Percentiles rank a stretch among this genome's conserved stretches.
phyloP scores from a whole-genome alignment of 352 stramenopile species.

The Phytophthora tentaculata region DNA sequence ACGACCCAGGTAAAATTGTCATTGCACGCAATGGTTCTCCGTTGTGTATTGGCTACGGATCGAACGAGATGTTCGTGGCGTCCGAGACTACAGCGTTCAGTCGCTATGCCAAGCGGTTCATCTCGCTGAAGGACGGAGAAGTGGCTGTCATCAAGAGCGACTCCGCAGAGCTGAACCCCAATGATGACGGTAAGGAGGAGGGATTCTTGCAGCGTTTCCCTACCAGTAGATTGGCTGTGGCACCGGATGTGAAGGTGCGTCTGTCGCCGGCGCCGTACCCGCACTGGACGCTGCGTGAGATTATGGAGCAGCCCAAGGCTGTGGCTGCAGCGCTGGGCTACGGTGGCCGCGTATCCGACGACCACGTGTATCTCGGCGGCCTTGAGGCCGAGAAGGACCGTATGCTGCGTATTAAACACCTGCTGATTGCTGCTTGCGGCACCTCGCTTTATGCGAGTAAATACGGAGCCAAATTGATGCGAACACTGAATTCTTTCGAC shows the following conservation, averaged over 20 bases:
- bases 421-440: slow-evolving; percentile 95
- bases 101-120: slow-evolving; percentile 98
- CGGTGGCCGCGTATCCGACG: slow-evolving; percentile 93
- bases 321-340: slow-evolving; percentile 95
- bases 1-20: slow-evolving; percentile 96
- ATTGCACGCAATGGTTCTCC: slow-evolving; percentile 97
- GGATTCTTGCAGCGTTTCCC: slow-evolving; percentile 85
- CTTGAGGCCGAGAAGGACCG: slow-evolving; percentile 92
- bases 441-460: slow-evolving; percentile 95
- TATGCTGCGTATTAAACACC: slow-evolving; percentile 92
- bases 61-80: slow-evolving; percentile 96
- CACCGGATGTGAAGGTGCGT: slow-evolving; percentile 95
- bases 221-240: slow-evolving; percentile 89
- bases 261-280: slow-evolving; percentile 94
- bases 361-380: slow-evolving; percentile 94
- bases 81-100: slow-evolving; percentile 95
- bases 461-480: slow-evolving; percentile 98
- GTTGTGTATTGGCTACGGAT: slow-evolving; percentile 89
- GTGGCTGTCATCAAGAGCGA: slow-evolving; percentile 95
- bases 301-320: slow-evolving; percentile 97
- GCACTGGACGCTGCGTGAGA: slow-evolving; percentile 97
- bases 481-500: slow-evolving; percentile 95
- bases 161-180: slow-evolving; percentile 92
- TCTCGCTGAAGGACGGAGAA: slow-evolving; percentile 96
- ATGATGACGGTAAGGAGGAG: slow-evolving; percentile 77